Evolutionary conservation across 2,329 filamentous ascomycete genomes (phyloP).

Genomic region (Alternaria incomplexa): DNA sequence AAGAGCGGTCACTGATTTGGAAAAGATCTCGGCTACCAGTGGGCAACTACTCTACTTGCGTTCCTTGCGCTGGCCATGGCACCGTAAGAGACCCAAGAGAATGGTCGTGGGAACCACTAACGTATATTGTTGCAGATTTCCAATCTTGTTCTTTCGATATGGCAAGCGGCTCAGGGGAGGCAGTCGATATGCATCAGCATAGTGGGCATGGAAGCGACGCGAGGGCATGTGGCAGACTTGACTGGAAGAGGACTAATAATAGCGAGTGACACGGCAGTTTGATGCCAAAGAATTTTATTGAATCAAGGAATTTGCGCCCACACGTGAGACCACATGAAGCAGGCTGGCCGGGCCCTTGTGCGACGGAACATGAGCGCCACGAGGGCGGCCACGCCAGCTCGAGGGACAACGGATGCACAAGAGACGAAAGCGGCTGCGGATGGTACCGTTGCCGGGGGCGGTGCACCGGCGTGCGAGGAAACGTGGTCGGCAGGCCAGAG

Average conservation of each 20-base stretch:
- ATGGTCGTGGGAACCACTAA: conserved; percentile 42
- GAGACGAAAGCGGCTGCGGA: conserved; percentile 28
- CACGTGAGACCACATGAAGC: conserved; percentile 47
- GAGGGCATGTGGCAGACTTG: conserved; percentile 17
- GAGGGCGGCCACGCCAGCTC: conserved; percentile 44
- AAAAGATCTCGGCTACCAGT: conserved; percentile 56
- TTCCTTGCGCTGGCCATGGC: conserved; percentile 58
- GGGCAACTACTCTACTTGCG: conserved; percentile 55
- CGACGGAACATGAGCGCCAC: conserved; percentile 40
- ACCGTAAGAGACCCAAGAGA: conserved; percentile 46
- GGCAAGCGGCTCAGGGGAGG: conserved; percentile 56
- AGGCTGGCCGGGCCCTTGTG: conserved; percentile 38
- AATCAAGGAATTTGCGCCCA: conserved; percentile 35
- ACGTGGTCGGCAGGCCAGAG: conserved; percentile 36
- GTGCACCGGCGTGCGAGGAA: conserved; percentile 23
- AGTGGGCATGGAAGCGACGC: conserved; percentile 15
- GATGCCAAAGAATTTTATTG: conserved; percentile 43
- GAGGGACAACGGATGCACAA: conserved; percentile 32
- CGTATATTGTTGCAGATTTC: conserved; percentile 44
- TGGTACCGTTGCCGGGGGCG: conserved; percentile 30
- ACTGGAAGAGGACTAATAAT: conserved; percentile 36
- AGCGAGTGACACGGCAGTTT: conserved; percentile 44
- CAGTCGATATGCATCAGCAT: conserved; percentile 55
- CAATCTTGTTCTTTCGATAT: conserved; percentile 57
- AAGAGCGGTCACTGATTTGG: conserved; percentile 55